Base-by-base conservation (phyloP, 805 yeast species). In the Schizosaccharomyces osmophilus region DNA sequence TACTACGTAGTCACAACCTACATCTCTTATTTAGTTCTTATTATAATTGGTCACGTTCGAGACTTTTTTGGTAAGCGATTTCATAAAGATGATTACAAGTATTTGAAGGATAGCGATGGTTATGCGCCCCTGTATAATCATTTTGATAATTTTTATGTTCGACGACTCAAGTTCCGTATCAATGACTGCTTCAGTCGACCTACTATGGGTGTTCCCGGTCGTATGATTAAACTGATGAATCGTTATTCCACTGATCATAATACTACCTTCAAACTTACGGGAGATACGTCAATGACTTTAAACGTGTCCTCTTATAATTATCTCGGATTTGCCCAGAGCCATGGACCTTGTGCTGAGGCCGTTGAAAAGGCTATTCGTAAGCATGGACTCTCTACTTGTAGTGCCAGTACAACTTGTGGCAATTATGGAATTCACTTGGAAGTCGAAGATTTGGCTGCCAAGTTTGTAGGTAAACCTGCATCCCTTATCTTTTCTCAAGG, bases 161-260 rank as follows among this genome's bases (percentile, higher is more conserved):
- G 99, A 68, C 82, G 97, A 68, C 79, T 93, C 77, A 89, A 93
- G 71, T 80, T 79, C 66, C 84, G 95, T 72, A 80, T 93, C 63
- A 95, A 86, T 70, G 97, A 90, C 73, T 87, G 96, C 72, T 93
- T 93, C 71, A 87, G 94, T 1, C 82, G 95, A 70, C 96, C 96
- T 55, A 87, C 94, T n/a, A 84, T 85, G 63, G 97, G 97, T 61
- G 97, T 90, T 24, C 97, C 99, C 0, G 99, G 99, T 32, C 81
- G 99, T 71, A 83, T 77, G 68, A 82, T 90, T 67, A 79, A 82
- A 63, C 83, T 95, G 67, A 82, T 84, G 67, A 89, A 87, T 67
- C 81, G 98, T 67, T 73, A 75, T 41, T 78, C 88, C n/a, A 76
- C 77, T 58, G 83, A 84, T 66, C 79, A 79, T 67, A 81, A 82